Base-by-base conservation (phyloP, 176 grass and related monocot genomes). In the Pontederia crassipes region DNA sequence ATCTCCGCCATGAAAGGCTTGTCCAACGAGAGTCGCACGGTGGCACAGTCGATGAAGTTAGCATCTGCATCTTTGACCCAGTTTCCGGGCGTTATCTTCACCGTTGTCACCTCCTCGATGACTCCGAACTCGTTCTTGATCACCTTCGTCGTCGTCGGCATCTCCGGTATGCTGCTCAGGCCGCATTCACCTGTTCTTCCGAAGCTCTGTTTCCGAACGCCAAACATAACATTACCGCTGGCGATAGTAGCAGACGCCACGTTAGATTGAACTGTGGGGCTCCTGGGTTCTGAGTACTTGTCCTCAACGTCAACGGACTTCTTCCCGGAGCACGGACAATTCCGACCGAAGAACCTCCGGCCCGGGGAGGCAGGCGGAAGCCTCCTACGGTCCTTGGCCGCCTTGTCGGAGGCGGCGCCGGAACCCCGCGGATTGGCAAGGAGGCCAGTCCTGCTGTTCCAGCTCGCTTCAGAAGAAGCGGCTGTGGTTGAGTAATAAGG, bases 381-480 rank as follows among this genome's bases (percentile, higher is more conserved):
- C 59, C 62, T 72, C 52, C 60, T 26, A 12, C 50, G 64, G 10
- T 75, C 52, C 15, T 68, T 81, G 4, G 17, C 17, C 56, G 52
- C 20, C 28, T 53, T 49, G 15, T 45, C 28, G 56, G 64, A 49
- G 27, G 70, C 55, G 24, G 40, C 57, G 3, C 46, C 46, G 51
- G 79, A 72, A 24, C 57, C n/a, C 8, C 29, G 24, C 5, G 40
- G 66, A 9, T 66, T 57, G 15, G 49, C 15, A 27, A 77, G 53
- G 55, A 82, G 65, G 58, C 67, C 74, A 3, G 68, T 72, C n/a
- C 49, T 73, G 74, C 80, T 82, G 54, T 77, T 77, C 74, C 74
- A 82, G 70, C 80, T 82, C 14, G 56, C 56, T 67, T 77, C 74
- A 13, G 80, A 82, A 63, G 80, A 77, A 40, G 61, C 67, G 2